Evolutionary conservation across 208 protist species (phyloP), one percentile per base, ranked within the genome.

Genomic region (Zelonia costaricensis): DNA sequence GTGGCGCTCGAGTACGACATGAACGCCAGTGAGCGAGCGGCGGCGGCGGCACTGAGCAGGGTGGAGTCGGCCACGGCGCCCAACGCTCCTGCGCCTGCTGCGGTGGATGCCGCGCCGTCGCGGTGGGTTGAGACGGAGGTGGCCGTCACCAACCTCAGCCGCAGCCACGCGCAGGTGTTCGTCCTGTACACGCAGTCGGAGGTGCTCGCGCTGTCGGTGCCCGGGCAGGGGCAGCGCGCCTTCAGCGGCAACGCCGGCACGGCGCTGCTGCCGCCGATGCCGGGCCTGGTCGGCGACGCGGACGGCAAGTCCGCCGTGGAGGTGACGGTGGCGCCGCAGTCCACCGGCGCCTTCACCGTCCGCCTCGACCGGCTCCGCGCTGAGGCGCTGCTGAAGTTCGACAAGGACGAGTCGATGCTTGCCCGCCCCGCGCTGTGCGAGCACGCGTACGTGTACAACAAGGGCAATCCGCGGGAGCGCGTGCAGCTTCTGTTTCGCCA

Each of bases 361-460:
- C 74, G 76, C 42, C 53, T 92, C 1, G 82, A 93, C 62, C 58
- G 74, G n/a, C 53, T 65, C 31, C 74, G 82, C 12, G 77, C 88
- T 13, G 80, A 84, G 33, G 69, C 77, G 25, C 73, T 93, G 43
- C 71, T 84, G 9, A 84, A 82, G 56, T 83, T 76, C 44, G 76
- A 83, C 65, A 83, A 76, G 65, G 81, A 84, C 75, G 72, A 82
- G 48, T 61, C 58, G 25, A 65, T 42, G 47, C 52, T 68, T 6
- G 56, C 63, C 33, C 51, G 76, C 16, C 74, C 75, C 15, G 39
- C 72, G 10, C 53, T 93, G 23, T 82, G 66, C 60, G 89, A 95
- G 57, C 80, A 93, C 58, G 84, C 76, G 7, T 75, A 80, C 42
- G 56, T 95, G 7, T 69, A 91, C 23, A 91, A 91, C 51, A 80